Base-by-base conservation (phyloP, 2,329 filamentous ascomycete genomes). In the Fusarium brachygibbosum region DNA sequence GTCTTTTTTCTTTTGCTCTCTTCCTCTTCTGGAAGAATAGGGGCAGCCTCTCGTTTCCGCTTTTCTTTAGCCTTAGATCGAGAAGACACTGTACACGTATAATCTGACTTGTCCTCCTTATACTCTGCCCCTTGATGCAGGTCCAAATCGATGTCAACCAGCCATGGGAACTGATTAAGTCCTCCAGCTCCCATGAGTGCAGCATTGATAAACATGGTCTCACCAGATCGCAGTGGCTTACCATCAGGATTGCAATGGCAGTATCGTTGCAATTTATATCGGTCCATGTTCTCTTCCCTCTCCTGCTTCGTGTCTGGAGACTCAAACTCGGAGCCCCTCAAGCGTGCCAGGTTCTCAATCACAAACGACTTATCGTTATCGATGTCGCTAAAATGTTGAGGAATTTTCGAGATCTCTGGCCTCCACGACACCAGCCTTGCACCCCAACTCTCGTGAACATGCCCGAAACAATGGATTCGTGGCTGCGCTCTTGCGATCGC, bases 341-440 rank as follows among this genome's bases (percentile, higher is more conserved):
- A n/a, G 31, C 16, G 37, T 38, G 35, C 58, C 11, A 84, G 70
- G 2, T 54, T 81, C 23, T 80, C 78, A 1, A 87, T 62, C 0
- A 81, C 42, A 0, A 54, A 12, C 0, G 83, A 85, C 4, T 69
- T 70, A 0, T 76, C 79, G 48, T 87, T 81, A 51, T 87, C 82
- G 21, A 87, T 84, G 45, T 82, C 81, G 0, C 78, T 82, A 23
- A 86, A 80, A 70, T 86, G 81, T 0, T 81, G 82, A 5, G 82
- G 80, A 0, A 31, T 52, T 1, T 77, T 69, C 1, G 60, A 68
- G 4, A 74, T 63, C 10, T 21, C 32, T 0, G 52, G 34, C 3
- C 81, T 74, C 87, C 86, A 89, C 4, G 78, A 77, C 1, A 87
- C 80, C 3, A 84, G 23, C 57, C 82, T 84, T 0, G 82, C 77